Evolutionary conservation across 257 asterid genomes (phyloP).

Genomic region (Solanum paucissectum): DNA sequence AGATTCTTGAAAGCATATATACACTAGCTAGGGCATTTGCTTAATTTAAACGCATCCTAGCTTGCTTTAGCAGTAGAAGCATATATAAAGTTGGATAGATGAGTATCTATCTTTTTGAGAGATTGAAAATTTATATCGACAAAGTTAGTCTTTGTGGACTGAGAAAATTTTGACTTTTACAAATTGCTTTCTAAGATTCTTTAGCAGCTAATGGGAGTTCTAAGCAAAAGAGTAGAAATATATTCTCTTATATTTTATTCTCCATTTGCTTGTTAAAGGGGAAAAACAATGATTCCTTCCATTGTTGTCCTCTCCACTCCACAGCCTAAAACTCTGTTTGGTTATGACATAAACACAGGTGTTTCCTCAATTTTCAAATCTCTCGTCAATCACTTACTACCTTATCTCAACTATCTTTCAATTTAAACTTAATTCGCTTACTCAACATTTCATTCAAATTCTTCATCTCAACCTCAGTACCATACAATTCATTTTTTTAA

Average conservation of each 20-base stretch:
- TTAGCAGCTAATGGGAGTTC: neutral
- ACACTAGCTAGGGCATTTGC: neutral
- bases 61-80: neutral
- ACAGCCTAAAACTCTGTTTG: neutral
- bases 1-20: slow-evolving; percentile 1
- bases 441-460: neutral
- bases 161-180: too few relatives aligned
- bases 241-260: slow-evolving; percentile 18
- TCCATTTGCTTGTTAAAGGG: neutral
- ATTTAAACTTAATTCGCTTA: too few relatives aligned
- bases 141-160: slow-evolving; percentile 21
- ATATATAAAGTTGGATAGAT: neutral
- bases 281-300: neutral
- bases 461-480: neutral
- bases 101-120: neutral
- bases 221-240: neutral
- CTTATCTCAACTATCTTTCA: neutral
- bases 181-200: slow-evolving; percentile 15
- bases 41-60: slow-evolving; percentile 7
- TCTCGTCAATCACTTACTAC: neutral
- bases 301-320: neutral
- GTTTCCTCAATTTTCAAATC: neutral
- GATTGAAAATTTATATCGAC: neutral
- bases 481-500: neutral
- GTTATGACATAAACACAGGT: neutral